A percentile compares a stretch with the other conserved stretches of the same genome.
phyloP scores from a whole-genome alignment of 2,329 filamentous ascomycete genomes.

The Epichloe gansuensis region DNA sequence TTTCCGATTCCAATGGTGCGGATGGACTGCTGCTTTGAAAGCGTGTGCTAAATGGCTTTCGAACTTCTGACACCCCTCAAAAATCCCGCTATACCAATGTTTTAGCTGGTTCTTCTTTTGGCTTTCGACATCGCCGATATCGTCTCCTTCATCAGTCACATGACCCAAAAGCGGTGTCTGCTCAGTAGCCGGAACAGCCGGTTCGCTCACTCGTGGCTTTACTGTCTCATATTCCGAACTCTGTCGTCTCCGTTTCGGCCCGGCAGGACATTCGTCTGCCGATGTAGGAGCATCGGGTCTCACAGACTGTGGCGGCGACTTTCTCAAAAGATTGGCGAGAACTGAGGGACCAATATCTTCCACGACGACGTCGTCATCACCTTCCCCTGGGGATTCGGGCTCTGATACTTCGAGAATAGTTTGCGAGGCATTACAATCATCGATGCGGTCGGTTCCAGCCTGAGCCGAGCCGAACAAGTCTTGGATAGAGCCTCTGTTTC shows the following conservation, averaged over 20 bases:
- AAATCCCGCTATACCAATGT: slow-evolving; percentile 23
- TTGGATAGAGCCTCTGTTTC: slow-evolving; percentile 17
- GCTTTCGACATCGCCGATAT: slow-evolving; percentile 33
- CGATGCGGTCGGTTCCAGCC: slow-evolving; percentile 10
- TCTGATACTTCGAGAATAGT: slow-evolving; percentile 51
- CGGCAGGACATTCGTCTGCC: neutral
- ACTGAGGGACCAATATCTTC: slow-evolving; percentile 25
- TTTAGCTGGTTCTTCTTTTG: slow-evolving; percentile 28
- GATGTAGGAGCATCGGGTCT: slow-evolving; percentile 6
- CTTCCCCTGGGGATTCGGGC: slow-evolving; percentile 15
- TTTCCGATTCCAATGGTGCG: slow-evolving; percentile 59
- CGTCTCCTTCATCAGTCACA: slow-evolving; percentile 18
- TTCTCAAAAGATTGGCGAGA: slow-evolving; percentile 36
- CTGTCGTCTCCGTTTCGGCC: slow-evolving; percentile 1
- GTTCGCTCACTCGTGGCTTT: slow-evolving; percentile 6
- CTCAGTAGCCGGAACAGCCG: slow-evolving; percentile 22
- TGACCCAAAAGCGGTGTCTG: slow-evolving; percentile 34
- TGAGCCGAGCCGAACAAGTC: slow-evolving; percentile 15
- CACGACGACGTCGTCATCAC: slow-evolving; percentile 7
- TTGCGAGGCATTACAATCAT: slow-evolving; percentile 24
- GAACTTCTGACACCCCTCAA: slow-evolving; percentile 19
- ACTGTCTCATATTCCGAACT: slow-evolving; percentile 2
- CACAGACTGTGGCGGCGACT: slow-evolving; percentile 31
- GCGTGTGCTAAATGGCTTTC: slow-evolving; percentile 19
- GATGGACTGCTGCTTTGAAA: slow-evolving; percentile 34